Evolutionary conservation across 306 rosid genomes (phyloP).

Genomic region (Vigna nakashimae): DNA sequence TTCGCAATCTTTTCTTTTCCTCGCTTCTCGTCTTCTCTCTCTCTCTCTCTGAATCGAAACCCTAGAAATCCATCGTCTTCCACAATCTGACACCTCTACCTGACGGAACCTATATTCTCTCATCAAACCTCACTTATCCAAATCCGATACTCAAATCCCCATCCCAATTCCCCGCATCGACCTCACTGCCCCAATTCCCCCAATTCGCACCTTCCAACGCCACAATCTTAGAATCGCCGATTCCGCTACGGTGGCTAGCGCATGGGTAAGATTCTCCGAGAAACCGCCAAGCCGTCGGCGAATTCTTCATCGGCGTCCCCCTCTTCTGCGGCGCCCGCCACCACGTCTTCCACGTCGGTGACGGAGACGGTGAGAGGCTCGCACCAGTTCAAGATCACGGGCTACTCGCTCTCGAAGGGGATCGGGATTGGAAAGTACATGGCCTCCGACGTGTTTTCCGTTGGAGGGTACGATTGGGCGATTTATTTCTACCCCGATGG

Average conservation of each 20-base stretch:
- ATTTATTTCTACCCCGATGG: constrained; percentile 92
- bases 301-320: constrained; percentile 50
- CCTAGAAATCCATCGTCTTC: constrained; percentile 47
- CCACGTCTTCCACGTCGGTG: constrained; percentile 73
- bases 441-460: constrained; percentile 75
- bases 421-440: constrained; percentile 83
- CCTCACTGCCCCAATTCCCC: constrained; percentile 4
- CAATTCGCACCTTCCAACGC: not conserved
- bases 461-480: constrained; percentile 94
- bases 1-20: not conserved
- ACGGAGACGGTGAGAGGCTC: constrained; percentile 81
- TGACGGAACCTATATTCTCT: constrained; percentile 54
- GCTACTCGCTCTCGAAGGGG: constrained; percentile 77
- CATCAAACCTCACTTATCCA: constrained; percentile 43
- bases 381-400: constrained; percentile 82
- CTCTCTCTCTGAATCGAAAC: constrained; percentile 32
- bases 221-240: not conserved
- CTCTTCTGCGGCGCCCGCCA: constrained; percentile 56
- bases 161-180: constrained; percentile 20
- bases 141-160: constrained; percentile 8
- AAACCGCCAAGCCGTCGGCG: constrained; percentile 66
- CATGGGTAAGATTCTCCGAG: constrained; percentile 79
- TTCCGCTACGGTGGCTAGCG: constrained; percentile 48
- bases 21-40: not conserved
- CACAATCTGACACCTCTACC: constrained; percentile 39